Evolutionary conservation across 306 rosid genomes (phyloP).

Genomic region (Biancaea sappan): DNA sequence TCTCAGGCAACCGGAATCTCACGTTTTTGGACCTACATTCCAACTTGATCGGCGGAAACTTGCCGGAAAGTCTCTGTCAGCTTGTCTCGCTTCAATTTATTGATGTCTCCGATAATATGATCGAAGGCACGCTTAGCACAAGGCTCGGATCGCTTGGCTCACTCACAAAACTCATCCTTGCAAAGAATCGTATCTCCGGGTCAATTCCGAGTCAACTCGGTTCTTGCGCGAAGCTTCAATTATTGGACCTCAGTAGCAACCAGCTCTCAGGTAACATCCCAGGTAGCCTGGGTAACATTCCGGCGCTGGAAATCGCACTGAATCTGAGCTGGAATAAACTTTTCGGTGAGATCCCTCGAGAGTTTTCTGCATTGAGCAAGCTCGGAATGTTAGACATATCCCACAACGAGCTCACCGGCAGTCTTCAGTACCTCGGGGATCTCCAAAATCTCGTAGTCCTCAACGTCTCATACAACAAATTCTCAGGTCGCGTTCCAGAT

Average conservation of each 20-base stretch:
- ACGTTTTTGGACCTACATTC: constrained; percentile 82
- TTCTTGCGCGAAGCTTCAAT: constrained; percentile 62
- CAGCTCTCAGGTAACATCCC: constrained; percentile 67
- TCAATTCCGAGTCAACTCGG: constrained; percentile 64
- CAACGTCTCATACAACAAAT: constrained; percentile 75
- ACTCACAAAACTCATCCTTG: constrained; percentile 67
- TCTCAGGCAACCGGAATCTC: constrained; percentile 75
- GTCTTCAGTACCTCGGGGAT: constrained; percentile 57
- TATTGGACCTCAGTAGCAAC: constrained; percentile 74
- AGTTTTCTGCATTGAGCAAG: constrained; percentile 59
- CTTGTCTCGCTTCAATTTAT: constrained; percentile 68
- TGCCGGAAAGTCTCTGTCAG: constrained; percentile 56
- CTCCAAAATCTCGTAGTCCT: constrained; percentile 88
- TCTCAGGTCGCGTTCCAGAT: constrained; percentile 78
- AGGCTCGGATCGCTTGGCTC: constrained; percentile 58
- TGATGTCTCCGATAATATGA: constrained; percentile 71
- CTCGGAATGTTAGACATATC: constrained; percentile 85
- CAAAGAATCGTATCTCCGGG: constrained; percentile 68
- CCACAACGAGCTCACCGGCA: constrained; percentile 72
- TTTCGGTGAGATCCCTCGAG: constrained; percentile 65
- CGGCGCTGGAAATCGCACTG: constrained; percentile 76
- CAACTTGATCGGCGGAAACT: constrained; percentile 59
- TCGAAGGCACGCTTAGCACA: constrained; percentile 63
- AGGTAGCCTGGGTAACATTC: constrained; percentile 61
- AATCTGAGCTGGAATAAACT: constrained; percentile 81